phyloP scores from a whole-genome alignment of 495 filamentous ascomycete genomes.

The Hypoxylon subgilvum region DNA sequence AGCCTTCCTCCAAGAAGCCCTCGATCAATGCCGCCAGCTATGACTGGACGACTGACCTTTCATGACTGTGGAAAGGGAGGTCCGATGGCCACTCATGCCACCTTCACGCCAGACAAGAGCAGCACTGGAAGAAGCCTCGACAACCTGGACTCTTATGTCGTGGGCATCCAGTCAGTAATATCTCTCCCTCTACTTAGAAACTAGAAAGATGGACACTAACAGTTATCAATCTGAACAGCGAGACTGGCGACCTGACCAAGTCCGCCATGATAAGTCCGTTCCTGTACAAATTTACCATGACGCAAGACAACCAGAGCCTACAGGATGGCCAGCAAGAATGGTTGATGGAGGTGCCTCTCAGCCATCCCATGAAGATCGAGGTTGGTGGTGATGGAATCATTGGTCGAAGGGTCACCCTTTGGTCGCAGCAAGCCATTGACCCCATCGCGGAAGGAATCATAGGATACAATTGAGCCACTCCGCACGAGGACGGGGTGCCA shows the following conservation, averaged over 20 bases:
- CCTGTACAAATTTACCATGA: slow-evolving; percentile 42
- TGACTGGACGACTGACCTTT: slow-evolving; percentile 37
- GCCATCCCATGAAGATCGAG: slow-evolving; percentile 44
- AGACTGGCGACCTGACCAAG: slow-evolving; percentile 46
- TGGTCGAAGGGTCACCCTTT: slow-evolving; percentile 53
- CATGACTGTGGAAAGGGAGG: slow-evolving; percentile 29
- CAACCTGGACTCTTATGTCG: slow-evolving; percentile 23
- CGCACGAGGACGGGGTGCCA: background rate
- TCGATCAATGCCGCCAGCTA: slow-evolving; percentile 1
- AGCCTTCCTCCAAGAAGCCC: slow-evolving; percentile 17
- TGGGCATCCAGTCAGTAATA: slow-evolving; percentile 42
- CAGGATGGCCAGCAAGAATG: slow-evolving; percentile 2
- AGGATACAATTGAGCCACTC: slow-evolving; percentile 48
- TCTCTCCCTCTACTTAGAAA: background rate
- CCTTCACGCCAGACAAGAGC: slow-evolving; percentile 25
- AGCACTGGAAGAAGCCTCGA: background rate
- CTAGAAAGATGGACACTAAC: background rate
- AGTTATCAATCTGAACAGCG: slow-evolving; percentile 26
- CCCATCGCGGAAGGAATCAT: slow-evolving; percentile 54
- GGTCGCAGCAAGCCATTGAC: slow-evolving; percentile 25
- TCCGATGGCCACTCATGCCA: slow-evolving; percentile 34
- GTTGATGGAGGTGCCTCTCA: slow-evolving; percentile 42
- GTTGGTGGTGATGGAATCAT: slow-evolving; percentile 55
- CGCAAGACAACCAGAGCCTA: background rate
- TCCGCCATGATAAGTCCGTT: slow-evolving; percentile 43